Conservation (phyloP, 176 grass and related monocot species). For the Puccinellia tenuiflora region DNA sequence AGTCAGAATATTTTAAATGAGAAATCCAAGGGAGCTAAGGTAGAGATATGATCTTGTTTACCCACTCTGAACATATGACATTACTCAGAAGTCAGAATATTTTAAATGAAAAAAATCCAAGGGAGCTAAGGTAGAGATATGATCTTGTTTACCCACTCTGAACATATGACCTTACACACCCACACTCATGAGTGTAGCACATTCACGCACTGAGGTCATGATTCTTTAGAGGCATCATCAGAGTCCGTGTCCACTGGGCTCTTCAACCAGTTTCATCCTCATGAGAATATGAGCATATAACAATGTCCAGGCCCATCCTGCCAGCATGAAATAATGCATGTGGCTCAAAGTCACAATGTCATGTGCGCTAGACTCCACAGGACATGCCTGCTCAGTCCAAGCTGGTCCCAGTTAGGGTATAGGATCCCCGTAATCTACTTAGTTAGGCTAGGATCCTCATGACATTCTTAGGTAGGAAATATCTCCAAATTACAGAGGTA, state of each 20-base stretch:
- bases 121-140: neutral
- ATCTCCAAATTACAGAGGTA: neutral
- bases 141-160: neutral
- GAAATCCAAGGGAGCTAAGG: neutral
- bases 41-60: neutral
- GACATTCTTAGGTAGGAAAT: neutral
- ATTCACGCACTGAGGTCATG: neutral
- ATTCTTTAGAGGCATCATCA: neutral
- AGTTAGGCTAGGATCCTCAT: neutral
- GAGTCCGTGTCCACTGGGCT: neutral
- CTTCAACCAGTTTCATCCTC: neutral
- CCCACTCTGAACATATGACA: neutral
- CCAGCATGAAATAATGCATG: neutral
- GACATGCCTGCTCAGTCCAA: neutral
- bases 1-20: no score
- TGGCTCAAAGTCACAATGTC: neutral
- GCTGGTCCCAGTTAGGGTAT: neutral
- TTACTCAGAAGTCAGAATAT: no score
- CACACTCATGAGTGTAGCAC: neutral
- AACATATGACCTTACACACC: neutral
- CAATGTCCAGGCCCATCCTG: neutral
- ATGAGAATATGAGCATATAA: neutral
- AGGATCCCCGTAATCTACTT: neutral
- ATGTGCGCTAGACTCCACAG: neutral
- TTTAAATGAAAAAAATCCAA: neutral